These are phyloP conservation scores for Helotiales sp. DNA, from an alignment of 2,329 filamentous ascomycete species.

Conservation along the genomic window DNA sequence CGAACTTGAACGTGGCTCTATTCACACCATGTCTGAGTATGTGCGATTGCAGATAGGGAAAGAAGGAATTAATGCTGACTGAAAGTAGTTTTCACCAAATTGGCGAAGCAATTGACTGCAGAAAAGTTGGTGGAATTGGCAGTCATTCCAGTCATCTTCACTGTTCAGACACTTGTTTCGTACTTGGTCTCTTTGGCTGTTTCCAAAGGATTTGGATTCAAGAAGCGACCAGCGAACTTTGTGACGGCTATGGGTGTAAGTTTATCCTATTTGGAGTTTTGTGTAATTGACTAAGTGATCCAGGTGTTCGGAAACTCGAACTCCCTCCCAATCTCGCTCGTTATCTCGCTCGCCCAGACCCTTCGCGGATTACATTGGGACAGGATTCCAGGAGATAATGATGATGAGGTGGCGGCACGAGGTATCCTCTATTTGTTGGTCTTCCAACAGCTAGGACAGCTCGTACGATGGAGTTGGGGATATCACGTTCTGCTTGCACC, in stretches of 20 bases:
- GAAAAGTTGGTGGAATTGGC: conserved; percentile 88
- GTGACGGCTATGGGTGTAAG: conserved; percentile 89
- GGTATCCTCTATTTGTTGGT: conserved; percentile 96
- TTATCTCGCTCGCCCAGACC: conserved; percentile 91
- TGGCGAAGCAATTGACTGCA: conserved; percentile 90
- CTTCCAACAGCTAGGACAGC: conserved; percentile 95
- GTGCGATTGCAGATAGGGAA: conserved; percentile 41
- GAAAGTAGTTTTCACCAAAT: conserved; percentile 85
- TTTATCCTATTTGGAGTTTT: conserved; percentile 17
- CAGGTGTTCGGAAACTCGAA: conserved; percentile 97
- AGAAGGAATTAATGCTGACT: conserved; percentile 16
- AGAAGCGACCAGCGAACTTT: conserved; percentile 87
- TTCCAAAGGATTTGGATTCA: conserved; percentile 78
- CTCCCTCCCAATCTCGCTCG: conserved; percentile 93
- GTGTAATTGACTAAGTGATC: conserved; percentile 23
- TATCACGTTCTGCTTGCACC: conserved; percentile 94
- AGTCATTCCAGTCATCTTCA: conserved; percentile 93
- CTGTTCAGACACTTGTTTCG: conserved; percentile 85
- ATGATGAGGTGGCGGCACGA: conserved; percentile 90
- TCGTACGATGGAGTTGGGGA: conserved; percentile 97
- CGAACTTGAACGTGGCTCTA: conserved; percentile 93
- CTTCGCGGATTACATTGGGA: conserved; percentile 93
- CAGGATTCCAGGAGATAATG: conserved; percentile 87
- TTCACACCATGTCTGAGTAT: conserved; percentile 96
- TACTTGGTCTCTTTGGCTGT: conserved; percentile 76